phyloP scores from a whole-genome alignment of 2,329 filamentous ascomycete species.

The Dichotomopilus funicola region DNA sequence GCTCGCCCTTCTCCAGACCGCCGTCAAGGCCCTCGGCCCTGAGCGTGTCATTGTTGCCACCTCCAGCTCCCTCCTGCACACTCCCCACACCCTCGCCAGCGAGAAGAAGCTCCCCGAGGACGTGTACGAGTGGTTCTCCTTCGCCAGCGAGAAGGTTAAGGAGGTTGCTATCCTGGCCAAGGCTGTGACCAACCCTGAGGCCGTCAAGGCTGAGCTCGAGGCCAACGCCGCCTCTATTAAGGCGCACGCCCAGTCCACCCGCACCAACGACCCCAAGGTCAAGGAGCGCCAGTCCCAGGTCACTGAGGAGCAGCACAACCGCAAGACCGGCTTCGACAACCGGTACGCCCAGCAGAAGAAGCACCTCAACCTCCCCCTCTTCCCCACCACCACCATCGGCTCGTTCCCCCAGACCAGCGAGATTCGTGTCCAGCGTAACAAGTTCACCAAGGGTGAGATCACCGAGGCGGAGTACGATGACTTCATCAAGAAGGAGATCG shows the following conservation, averaged over 20 bases:
- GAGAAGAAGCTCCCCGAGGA: constrained; percentile 98
- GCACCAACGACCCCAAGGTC: constrained; percentile 95
- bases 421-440: constrained; percentile 93
- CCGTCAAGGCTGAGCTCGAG: constrained; percentile 83
- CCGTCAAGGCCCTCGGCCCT: constrained; percentile 91
- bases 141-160: constrained; percentile 86
- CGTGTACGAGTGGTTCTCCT: constrained; percentile 97
- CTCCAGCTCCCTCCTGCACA: constrained; percentile 96
- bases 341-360: constrained; percentile 86
- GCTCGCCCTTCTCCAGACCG: constrained; percentile 83
- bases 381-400: constrained; percentile 98
- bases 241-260: constrained; percentile 82
- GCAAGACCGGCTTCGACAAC: constrained; percentile 78
- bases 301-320: constrained; percentile 78
- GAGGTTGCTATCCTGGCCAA: constrained; percentile 94
- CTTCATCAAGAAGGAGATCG: constrained; percentile 99
- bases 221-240: constrained; percentile 94
- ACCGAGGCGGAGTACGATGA: constrained; percentile 87
- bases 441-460: constrained; percentile 98
- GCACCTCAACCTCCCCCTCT: constrained; percentile 87
- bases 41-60: constrained; percentile 95
- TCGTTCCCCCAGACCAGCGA: constrained; percentile 99
- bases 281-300: constrained; percentile 94
- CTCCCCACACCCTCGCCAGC: constrained; percentile 92
- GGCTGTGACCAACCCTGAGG: constrained; percentile 85